phyloP scores from a whole-genome alignment of 805 yeast genomes.

The Candida multigemmis region DNA sequence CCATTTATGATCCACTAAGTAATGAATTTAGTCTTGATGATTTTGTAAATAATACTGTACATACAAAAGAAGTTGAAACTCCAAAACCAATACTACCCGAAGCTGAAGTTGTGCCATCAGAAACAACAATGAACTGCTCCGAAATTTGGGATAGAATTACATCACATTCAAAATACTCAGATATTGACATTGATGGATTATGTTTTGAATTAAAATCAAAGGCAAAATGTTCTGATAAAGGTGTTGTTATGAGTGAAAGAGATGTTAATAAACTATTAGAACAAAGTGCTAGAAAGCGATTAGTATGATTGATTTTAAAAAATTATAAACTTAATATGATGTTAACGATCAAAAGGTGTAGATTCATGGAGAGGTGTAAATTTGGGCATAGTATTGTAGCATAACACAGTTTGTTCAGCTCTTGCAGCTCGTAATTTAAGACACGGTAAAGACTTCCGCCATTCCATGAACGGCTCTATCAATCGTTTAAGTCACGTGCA shows the following conservation, averaged over 20 bases:
- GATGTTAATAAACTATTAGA: slow-evolving; percentile 61
- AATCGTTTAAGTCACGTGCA: too few species aligned
- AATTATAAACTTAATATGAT: too few species aligned
- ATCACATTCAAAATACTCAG: slow-evolving; percentile 87
- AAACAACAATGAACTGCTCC: slow-evolving; percentile 59
- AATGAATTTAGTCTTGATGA: slow-evolving; percentile 27
- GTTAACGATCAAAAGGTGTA: too few species aligned
- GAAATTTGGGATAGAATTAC: slow-evolving; percentile 97
- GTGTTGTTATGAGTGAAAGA: slow-evolving; percentile 75
- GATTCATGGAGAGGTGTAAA: too few species aligned
- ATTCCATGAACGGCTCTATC: too few species aligned
- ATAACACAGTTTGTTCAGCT: too few species aligned
- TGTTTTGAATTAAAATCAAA: slow-evolving; percentile 83
- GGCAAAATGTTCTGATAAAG: slow-evolving; percentile 91
- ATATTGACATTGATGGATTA: slow-evolving; percentile 88
- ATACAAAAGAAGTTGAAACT: slow-evolving; percentile 12
- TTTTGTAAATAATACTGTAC: slow-evolving; percentile 21
- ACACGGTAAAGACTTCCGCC: too few species aligned
- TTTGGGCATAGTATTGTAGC: too few species aligned
- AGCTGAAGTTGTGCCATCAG: slow-evolving; percentile 59
- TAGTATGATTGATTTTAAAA: neutral
- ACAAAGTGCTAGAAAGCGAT: slow-evolving; percentile 9
- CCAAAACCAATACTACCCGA: slow-evolving; percentile 10
- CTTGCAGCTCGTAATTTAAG: too few species aligned
- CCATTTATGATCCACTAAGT: slow-evolving; percentile 46